Base-by-base conservation (phyloP, 345 rosid genomes). In the Xanthoceras sorbifolium region DNA sequence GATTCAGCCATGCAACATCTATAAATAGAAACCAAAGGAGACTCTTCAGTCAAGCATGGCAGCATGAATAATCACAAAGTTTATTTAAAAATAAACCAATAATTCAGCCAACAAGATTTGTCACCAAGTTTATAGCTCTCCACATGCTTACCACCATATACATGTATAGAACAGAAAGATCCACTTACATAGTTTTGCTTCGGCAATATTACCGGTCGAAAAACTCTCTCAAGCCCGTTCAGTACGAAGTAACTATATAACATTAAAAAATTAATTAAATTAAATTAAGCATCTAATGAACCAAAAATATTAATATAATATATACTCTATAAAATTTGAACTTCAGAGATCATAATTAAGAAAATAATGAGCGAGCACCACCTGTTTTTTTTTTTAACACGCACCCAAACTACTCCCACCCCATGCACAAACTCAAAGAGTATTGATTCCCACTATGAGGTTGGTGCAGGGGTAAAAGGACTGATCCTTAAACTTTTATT, bases 141-240 rank as follows among this genome's bases (percentile, higher is more conserved):
- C 22, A 25, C 8, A 15, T 14, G 25, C 44, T 42, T 46, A 42
- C 55, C 34, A 29, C 31, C 25, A 55, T 25, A 14, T 17, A 75
- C 1, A 36, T 6, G 25, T 2, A 46, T 9, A 72, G 34, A 50
- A 57, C 71, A 77, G 2, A 62, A 77, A 17, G 40, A 46, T 44
- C 23, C 36, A 81, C 99, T 89, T 88, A 95, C 99, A 85, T 93
- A 94, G 85, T 96, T 96, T 67, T 90, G 83, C 82, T 96, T 96
- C 11, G 94, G 97, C 85, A 93, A 78, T 83, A 96, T 92, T 71
- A 96, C 81, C 80, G 86, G 81, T 71, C 98, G 94, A 71, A 88
- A 92, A 79, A 96, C 98, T 79, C 97, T 90, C 87, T 96, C 99
- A 14, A 96, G 91, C 76, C 99, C 99, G 77, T 96, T 93, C 85